Evolutionary conservation across 768 basidiomycete genomes (phyloP), one percentile per base, ranked within the genome.

Genomic region (Leucosporidium scottii): DNA sequence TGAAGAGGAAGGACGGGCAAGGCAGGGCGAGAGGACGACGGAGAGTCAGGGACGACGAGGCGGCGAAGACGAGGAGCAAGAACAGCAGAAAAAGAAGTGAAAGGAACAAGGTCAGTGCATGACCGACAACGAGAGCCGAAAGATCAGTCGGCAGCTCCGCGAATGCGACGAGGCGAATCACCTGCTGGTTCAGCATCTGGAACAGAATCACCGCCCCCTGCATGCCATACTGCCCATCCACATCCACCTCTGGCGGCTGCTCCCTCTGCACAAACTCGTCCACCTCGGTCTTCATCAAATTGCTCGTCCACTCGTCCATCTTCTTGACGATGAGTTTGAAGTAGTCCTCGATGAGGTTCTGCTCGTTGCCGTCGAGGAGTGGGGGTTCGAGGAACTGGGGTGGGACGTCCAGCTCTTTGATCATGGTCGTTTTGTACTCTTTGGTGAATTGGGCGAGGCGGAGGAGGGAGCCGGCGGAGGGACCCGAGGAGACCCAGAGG

Each of bases 171-270:
- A n/a, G n/a, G n/a, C n/a, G n/a, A n/a, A n/a, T 44, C 39, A 44
- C 39, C 58, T 71, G 74, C 78, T 94, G 91, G 78, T 93, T 98
- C 73, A 97, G 88, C 88, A 98, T 93, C 79, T 96, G 90, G 83
- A 97, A 98, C 68, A 99, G 82, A 75, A 98, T 96, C 61, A 94
- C 85, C 23, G 93, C 88, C 53, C 93, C 90, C 76, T 96, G 90
- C 68, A 87, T 88, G 25, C 90, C 90, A 76, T 97, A 97, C 69
- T 88, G 81, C 20, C 91, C 91, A 67, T 97, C 92, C 63, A 85
- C 85, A 75, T 93, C 90, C 56, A 88, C 79, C 78, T 98, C 94
- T 4, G 93, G 94, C 30, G 91, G 90, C 73, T 88, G 85, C 44
- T 86, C 84, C 25, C 96, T 85, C 59, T 86, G 84, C 17, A 83